Evolutionary conservation across 495 filamentous ascomycete species (phyloP), one percentile per base, ranked within the genome.

Genomic region (Neurospora sp.): DNA sequence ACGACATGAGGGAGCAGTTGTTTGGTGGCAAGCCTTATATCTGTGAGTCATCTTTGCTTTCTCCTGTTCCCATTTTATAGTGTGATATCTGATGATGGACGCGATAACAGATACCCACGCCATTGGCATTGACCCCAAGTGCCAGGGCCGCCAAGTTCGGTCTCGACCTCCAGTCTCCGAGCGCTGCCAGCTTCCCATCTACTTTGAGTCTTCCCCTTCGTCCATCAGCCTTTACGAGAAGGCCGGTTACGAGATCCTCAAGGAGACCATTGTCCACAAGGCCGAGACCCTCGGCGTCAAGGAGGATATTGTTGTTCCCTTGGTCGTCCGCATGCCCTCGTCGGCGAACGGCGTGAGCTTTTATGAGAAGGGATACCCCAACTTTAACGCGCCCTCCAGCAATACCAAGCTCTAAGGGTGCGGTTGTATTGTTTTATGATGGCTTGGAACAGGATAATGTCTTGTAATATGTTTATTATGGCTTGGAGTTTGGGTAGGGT

Each of bases 101-200:
- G 22, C 41, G 9, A 37, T 0, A 39, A 37, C 68, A 80, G 80
- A 81, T 69, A 68, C 73, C 38, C 79, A 81, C 41, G 79, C 80
- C 53, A 77, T 80, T 8, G 77, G 74, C 6, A 76, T 81, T 20
- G 70, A 77, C 42, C 80, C 80, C 35, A 70, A 44, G 18, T 75
- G 82, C 68, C 82, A 86, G 68, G 83, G 85, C 8, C 77, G 76
- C 83, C 7, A 75, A 80, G 69, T 86, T 81, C 82, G 86, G 84
- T 20, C 73, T 85, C 38, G 75, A 77, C 0, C 75, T 80, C 27
- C 27, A 27, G 27, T 27, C 7, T 82, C 82, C 7, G 82, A 86
- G 65, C 75, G 79, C 22, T 77, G 81, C 37, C 72, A 75, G 1
- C 72, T 86, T 11, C 83, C 85, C 72, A 41, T 80, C 10, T 81